Conservation (phyloP, 2,329 filamentous ascomycete genomes). For the Hymenoscyphus infarciens region DNA sequence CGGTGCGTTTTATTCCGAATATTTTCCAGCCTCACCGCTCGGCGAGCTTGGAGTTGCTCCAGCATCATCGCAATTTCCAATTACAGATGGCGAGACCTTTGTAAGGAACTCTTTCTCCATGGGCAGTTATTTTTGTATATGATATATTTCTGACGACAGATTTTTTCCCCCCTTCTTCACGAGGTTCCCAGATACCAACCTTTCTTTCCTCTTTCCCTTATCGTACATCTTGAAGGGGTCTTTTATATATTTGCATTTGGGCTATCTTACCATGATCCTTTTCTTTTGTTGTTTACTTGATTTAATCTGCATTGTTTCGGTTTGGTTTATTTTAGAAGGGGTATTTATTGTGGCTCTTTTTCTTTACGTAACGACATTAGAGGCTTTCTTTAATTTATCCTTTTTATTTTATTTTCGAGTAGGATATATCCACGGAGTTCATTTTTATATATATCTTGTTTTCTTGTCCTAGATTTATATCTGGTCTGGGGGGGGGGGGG, state of each 20-base stretch:
- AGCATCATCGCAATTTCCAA: slow-evolving; percentile 1
- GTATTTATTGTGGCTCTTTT: not conserved
- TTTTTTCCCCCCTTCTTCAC: not conserved
- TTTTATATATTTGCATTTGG: not conserved
- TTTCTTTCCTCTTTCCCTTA: not conserved
- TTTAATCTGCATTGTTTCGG: slow-evolving; percentile 1
- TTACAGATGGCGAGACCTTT: slow-evolving; percentile 2
- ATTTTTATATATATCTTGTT: not conserved
- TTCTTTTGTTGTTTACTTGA: not conserved
- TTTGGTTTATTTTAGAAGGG: not conserved
- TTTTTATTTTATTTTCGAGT: not conserved
- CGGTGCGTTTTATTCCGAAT: not conserved
- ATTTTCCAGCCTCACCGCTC: not conserved
- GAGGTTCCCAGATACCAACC: not conserved
- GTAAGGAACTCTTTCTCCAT: not conserved
- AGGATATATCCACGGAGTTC: not conserved
- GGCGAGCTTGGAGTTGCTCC: not conserved
- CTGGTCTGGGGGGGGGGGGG: not conserved
- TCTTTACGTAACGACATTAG: not conserved
- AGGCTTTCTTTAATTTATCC: not conserved
- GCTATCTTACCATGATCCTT: not conserved
- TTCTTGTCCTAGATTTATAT: not conserved
- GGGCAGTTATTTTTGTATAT: not conserved
- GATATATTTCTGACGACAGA: not conserved
- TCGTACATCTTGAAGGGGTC: not conserved